Evolutionary conservation across 768 basidiomycete genomes (phyloP).

Genomic region (Xerocomellus dryophilus): DNA sequence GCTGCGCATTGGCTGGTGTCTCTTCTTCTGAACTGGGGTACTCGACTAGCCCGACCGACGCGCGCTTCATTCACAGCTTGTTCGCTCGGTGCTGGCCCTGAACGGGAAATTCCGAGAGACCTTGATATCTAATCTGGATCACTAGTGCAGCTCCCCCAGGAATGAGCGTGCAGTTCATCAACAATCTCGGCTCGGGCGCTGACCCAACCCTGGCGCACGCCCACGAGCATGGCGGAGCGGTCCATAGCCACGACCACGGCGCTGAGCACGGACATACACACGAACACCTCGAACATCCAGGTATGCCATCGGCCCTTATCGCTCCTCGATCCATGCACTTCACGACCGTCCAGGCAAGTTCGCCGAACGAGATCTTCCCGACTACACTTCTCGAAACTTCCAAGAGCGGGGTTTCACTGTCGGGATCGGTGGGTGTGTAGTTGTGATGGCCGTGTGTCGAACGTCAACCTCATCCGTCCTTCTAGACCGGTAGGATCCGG

Average conservation of each 20-base stretch:
- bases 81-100: background rate
- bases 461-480: background rate
- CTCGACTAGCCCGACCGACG: slow-evolving; percentile 37
- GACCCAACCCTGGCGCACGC: slow-evolving; percentile 43
- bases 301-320: slow-evolving; percentile 37
- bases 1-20: slow-evolving; percentile 3
- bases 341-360: slow-evolving; percentile 68
- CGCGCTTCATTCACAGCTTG: slow-evolving; percentile 23
- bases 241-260: slow-evolving; percentile 52
- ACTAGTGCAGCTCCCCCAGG: no score
- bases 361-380: slow-evolving; percentile 87
- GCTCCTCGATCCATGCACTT: background rate
- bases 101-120: slow-evolving; percentile 10
- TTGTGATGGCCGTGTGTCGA: background rate
- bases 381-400: slow-evolving; percentile 81
- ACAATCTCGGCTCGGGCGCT: slow-evolving; percentile 49
- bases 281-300: slow-evolving; percentile 87
- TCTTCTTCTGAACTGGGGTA: slow-evolving; percentile 53
- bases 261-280: slow-evolving; percentile 94
- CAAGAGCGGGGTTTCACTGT: slow-evolving; percentile 93
- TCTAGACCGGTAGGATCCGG: slow-evolving; percentile 94
- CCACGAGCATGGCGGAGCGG: slow-evolving; percentile 44
- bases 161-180: slow-evolving; percentile 76
- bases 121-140: slow-evolving; percentile 3
- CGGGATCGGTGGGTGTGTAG: slow-evolving; percentile 90